Percentiles rank a stretch among this genome's conserved stretches.
Conservation (phyloP, 805 yeast species). For the Saccharomycopsis malanga region DNA sequence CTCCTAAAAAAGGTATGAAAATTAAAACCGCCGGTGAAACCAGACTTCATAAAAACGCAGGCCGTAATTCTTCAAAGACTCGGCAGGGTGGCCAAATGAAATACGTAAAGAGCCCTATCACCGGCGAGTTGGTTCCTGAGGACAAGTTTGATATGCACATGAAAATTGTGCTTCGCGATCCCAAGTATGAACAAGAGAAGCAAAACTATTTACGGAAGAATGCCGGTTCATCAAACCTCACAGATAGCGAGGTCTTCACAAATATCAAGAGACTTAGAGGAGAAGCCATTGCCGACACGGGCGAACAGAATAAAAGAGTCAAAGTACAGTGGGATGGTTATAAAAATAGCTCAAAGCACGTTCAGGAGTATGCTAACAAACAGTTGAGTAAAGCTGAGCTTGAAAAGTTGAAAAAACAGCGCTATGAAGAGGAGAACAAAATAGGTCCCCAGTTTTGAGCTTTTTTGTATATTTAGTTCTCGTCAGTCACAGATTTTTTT, state of each 20-base stretch:
- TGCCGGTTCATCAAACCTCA: slow-evolving; percentile 37
- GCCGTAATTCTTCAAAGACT: not conserved
- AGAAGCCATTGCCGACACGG: not conserved
- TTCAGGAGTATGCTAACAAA: slow-evolving; percentile 22
- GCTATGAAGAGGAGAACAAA: slow-evolving; percentile 16
- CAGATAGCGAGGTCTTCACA: slow-evolving; percentile 52
- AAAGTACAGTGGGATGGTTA: slow-evolving; percentile 26
- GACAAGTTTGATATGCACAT: slow-evolving; percentile 65
- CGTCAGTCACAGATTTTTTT: no score
- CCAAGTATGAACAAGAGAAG: slow-evolving; percentile 65
- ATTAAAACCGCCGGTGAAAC: slow-evolving; percentile 61
- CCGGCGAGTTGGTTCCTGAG: slow-evolving; percentile 65
- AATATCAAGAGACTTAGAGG: slow-evolving; percentile 43
- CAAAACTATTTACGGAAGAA: slow-evolving; percentile 50
- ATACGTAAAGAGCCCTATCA: slow-evolving; percentile 66
- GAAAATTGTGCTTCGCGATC: slow-evolving; percentile 64
- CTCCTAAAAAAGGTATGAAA: slow-evolving; percentile 45
- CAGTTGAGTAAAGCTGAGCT: slow-evolving; percentile 20
- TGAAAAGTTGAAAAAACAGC: slow-evolving; percentile 16
- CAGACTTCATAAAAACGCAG: slow-evolving; percentile 33
- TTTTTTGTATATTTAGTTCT: no score
- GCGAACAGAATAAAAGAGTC: slow-evolving; percentile 7
- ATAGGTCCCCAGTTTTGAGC: slow-evolving; percentile 19
- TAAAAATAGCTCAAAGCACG: slow-evolving; percentile 19
- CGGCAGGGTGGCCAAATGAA: slow-evolving; percentile 26